phyloP scores from a whole-genome alignment of 371 early-diverging fungal genomes.

The Amoeboaphelidium protococcarum region DNA sequence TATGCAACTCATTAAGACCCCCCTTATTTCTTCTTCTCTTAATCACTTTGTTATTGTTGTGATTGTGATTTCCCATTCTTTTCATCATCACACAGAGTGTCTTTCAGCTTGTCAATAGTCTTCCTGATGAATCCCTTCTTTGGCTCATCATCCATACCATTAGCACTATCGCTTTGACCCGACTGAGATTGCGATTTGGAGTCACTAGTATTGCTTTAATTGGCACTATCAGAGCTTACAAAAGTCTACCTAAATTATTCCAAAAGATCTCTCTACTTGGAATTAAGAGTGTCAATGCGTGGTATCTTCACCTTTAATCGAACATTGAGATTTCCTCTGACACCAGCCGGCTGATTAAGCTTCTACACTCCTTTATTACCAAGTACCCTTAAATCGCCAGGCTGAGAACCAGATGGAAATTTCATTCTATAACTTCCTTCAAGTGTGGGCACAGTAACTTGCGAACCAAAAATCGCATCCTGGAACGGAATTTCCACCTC shows the following conservation, averaged over 20 bases:
- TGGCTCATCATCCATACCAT: background rate
- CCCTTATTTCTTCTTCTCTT: background rate
- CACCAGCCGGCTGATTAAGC: background rate
- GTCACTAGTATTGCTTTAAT: no score
- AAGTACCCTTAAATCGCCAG: background rate
- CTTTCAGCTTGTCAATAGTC: background rate
- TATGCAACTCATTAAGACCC: no score
- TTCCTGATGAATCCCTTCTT: background rate
- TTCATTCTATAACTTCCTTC: background rate
- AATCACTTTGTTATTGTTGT: background rate
- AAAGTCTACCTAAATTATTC: background rate
- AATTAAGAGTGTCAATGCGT: background rate
- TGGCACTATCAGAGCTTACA: no score
- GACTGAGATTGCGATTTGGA: no score
- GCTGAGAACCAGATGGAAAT: background rate
- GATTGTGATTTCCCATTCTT: background rate
- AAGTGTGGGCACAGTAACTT: background rate
- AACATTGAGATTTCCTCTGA: background rate
- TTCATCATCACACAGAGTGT: background rate
- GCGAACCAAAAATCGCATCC: background rate
- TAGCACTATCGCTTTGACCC: background rate
- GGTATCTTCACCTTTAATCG: background rate
- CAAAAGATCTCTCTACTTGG: background rate
- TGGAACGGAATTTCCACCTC: background rate
- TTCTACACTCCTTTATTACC: background rate